Base-by-base conservation (phyloP, 1,139 yeast genomes). In the Pichiaceae sp. region DNA sequence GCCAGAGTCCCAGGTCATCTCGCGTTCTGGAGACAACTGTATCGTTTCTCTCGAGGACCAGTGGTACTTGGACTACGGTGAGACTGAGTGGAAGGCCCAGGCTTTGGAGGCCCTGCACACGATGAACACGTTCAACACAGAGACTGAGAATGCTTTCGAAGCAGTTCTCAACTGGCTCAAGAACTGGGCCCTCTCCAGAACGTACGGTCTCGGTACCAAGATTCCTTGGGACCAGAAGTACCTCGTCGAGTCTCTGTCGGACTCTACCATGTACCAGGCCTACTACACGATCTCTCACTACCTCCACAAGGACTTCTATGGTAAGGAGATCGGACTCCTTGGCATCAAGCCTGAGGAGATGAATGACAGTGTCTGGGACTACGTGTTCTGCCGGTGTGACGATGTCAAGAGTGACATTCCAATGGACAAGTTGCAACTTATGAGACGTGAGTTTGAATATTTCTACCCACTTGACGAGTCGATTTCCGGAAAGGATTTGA, bases 41-140 rank as follows among this genome's bases (percentile, higher is more conserved):
- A 78, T 91, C 53, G 98, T 91, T 37, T 87, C 97, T 14, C 75
- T 93, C 41, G 97, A 93, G 66, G 98, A 93, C 64, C 99, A 93
- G 70, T 93, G 98, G 98, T 93, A 78, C 62, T 74, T 86, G 54
- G 97, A 93, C 61, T 93, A 93, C 56, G 98, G 98, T 72, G 99
- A 93, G 73, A 87, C 78, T 49, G 52, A 65, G 24, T 93, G 99
- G 99, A 83, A 83, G 58, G 62, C 68, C n/a, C 75, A 76, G 59
- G 94, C 97, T 39, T 68, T 80, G 46, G 93, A 83, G 50, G 83
- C 95, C 59, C 72, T 93, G 48, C 70, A 68, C 33, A 58, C 63
- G 47, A 79, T 93, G 93, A 75, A 84, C 61, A 75, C 93, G 17
- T 91, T 74, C 67, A 70, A 81, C 37, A 69, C 79, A 40, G 98